Conservation (phyloP, 805 yeast species). For the Yarrowia alimentaria region DNA sequence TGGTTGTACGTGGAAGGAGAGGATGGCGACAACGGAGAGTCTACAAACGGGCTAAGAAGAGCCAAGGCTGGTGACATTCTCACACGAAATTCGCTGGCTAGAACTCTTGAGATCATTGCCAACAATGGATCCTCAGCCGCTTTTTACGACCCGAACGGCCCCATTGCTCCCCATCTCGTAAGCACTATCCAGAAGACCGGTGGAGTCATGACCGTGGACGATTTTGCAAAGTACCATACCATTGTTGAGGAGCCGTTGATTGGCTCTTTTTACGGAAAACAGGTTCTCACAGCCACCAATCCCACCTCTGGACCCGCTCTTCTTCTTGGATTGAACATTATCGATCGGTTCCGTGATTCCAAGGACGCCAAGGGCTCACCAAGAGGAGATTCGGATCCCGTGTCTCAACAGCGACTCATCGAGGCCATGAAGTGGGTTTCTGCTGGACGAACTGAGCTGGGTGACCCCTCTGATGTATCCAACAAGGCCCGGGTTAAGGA, state of each 20-base stretch:
- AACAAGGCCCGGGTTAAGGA: slow-evolving; percentile 44
- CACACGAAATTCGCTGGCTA: slow-evolving; percentile 59
- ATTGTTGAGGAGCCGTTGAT: slow-evolving; percentile 46
- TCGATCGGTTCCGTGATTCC: slow-evolving; percentile 54
- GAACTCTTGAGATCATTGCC: slow-evolving; percentile 67
- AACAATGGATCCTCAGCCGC: slow-evolving; percentile 70
- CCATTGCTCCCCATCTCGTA: slow-evolving; percentile 63
- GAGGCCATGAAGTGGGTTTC: slow-evolving; percentile 96
- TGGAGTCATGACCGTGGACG: slow-evolving; percentile 66
- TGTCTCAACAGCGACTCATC: slow-evolving; percentile 62
- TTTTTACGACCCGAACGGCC: slow-evolving; percentile 81
- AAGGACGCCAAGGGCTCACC: too few relatives aligned
- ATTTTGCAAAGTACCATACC: slow-evolving; percentile 62
- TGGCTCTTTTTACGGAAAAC: slow-evolving; percentile 45
- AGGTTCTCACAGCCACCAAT: slow-evolving; percentile 62
- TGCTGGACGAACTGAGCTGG: slow-evolving; percentile 78
- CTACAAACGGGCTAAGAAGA: slow-evolving; percentile 36
- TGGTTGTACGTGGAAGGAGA: slow-evolving; percentile 32
- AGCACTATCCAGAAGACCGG: slow-evolving; percentile 51
- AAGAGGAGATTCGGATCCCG: slow-evolving; percentile 48
- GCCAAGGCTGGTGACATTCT: slow-evolving; percentile 59
- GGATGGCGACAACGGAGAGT: slow-evolving; percentile 29
- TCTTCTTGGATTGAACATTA: slow-evolving; percentile 66
- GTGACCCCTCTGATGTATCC: slow-evolving; percentile 51
- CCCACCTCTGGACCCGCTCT: slow-evolving; percentile 84